These are phyloP conservation scores for Hirsutella minnesotensis DNA, from an alignment of 2,329 filamentous ascomycete species.

Conservation along the genomic window DNA sequence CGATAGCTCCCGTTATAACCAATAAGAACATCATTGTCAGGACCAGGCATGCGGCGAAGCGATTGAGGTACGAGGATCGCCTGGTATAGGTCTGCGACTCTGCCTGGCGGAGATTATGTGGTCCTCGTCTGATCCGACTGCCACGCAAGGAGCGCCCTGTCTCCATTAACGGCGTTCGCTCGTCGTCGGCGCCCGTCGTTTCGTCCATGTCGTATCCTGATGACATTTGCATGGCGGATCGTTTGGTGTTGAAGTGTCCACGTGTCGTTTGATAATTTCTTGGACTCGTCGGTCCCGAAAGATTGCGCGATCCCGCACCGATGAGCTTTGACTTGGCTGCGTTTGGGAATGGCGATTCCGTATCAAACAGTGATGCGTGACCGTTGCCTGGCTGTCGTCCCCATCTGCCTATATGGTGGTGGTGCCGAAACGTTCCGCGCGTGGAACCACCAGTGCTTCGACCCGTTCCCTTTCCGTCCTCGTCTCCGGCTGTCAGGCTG, in stretches of 20 bases:
- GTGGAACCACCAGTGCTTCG: constrained; percentile 50
- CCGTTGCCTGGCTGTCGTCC: constrained; percentile 56
- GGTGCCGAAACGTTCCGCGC: constrained; percentile 59
- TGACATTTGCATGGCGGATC: constrained; percentile 46
- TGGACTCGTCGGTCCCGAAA: constrained; percentile 60
- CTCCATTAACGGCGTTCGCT: constrained; percentile 69
- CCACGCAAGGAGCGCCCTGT: constrained; percentile 45
- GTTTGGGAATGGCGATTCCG: constrained; percentile 66
- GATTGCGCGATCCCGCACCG: constrained; percentile 42
- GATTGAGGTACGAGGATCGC: constrained; percentile 51
- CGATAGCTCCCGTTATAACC: constrained; percentile 73
- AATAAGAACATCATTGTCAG: constrained; percentile 72
- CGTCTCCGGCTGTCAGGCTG: constrained; percentile 44
- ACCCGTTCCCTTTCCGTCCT: constrained; percentile 51
- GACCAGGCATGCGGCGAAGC: constrained; percentile 77
- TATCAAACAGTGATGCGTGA: constrained; percentile 63
- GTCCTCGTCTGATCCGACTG: constrained; percentile 44
- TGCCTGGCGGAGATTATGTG: constrained; percentile 51
- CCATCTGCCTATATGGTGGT: constrained; percentile 64
- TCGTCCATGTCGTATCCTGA: constrained; percentile 71
- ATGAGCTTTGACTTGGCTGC: constrained; percentile 51
- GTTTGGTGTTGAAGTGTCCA: constrained; percentile 27
- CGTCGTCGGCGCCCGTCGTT: constrained; percentile 67
- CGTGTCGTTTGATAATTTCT: constrained; percentile 34
- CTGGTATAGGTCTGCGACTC: constrained; percentile 61